A percentile compares a stretch with the other conserved stretches of the same genome.
These are phyloP conservation scores for Chloris gayana DNA, from an alignment of 176 grass and related monocot genomes.

Conservation along the genomic window DNA sequence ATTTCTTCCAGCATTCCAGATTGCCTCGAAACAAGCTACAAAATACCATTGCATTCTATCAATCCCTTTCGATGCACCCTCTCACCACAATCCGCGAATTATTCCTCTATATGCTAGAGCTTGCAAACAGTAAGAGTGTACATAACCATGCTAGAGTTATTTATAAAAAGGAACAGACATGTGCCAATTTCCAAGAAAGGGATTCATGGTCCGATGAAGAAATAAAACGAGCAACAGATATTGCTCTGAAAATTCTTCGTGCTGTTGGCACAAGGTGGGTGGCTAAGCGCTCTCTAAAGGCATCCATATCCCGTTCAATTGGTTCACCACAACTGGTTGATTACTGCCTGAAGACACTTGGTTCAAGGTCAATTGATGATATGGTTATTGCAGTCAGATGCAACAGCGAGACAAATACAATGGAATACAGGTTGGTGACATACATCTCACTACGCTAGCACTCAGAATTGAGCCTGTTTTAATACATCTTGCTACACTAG, in stretches of 20 bases:
- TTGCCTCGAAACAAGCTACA: conserved; percentile 46
- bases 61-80: conserved; percentile 46
- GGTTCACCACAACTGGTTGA: conserved; percentile 51
- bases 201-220: conserved; percentile 50
- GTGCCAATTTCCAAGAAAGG: not conserved
- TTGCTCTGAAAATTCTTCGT: conserved; percentile 62
- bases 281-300: conserved; percentile 49
- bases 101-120: conserved; percentile 50
- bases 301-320: conserved; percentile 37
- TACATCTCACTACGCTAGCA: not conserved
- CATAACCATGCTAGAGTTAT: not conserved
- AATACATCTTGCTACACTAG: not conserved
- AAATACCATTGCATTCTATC: conserved; percentile 60
- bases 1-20: conserved; percentile 41
- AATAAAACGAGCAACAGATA: conserved; percentile 36
- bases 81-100: conserved; percentile 56
- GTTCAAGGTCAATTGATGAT: conserved; percentile 42
- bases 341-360: conserved; percentile 56
- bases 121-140: conserved; percentile 29
- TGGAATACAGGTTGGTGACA: conserved; percentile 67
- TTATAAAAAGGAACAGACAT: conserved; percentile 33
- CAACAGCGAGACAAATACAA: conserved; percentile 50
- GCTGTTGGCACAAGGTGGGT: conserved; percentile 55
- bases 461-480: not conserved
- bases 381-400: conserved; percentile 47